These are phyloP conservation scores for Leccinum sublutescens DNA, from an alignment of 768 basidiomycete genomes.

Conservation along the genomic window DNA sequence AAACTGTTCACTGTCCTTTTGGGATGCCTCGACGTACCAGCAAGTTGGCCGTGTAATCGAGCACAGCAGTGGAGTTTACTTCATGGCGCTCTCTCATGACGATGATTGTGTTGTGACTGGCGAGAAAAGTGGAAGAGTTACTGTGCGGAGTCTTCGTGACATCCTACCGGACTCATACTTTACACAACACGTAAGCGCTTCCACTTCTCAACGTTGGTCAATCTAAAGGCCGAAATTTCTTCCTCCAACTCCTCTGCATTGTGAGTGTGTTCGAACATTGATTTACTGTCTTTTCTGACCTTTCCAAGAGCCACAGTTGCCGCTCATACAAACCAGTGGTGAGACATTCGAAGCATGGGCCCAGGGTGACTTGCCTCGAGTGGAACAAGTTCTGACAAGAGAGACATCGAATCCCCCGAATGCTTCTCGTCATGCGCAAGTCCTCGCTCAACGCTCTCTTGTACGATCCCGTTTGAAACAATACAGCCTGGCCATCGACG, in stretches of 20 bases:
- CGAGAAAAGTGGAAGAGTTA: not conserved
- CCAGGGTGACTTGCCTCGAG: not conserved
- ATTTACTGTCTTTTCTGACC: not conserved
- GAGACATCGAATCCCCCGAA: not conserved
- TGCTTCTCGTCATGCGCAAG: not conserved
- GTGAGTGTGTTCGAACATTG: not conserved
- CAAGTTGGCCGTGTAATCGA: not conserved
- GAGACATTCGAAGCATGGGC: not conserved
- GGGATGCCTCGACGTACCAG: not conserved
- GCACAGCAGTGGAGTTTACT: not conserved
- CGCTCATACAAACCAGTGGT: not conserved
- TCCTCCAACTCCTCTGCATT: no score
- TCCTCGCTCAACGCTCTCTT: conserved; percentile 2
- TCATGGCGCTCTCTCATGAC: not conserved
- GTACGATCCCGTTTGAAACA: not conserved
- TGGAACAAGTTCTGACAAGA: not conserved
- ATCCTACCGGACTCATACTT: conserved; percentile 1
- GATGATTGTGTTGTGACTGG: not conserved
- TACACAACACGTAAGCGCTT: not conserved
- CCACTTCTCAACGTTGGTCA: not conserved
- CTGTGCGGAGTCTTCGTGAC: not conserved
- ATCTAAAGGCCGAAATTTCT: not conserved
- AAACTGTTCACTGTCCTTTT: not conserved
- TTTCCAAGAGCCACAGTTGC: not conserved
- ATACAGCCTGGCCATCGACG: conserved; percentile 1